Evolutionary conservation across 2,329 filamentous ascomycete genomes (phyloP), one percentile per base, ranked within the genome.

Genomic region (Fusarium protoensiforme): DNA sequence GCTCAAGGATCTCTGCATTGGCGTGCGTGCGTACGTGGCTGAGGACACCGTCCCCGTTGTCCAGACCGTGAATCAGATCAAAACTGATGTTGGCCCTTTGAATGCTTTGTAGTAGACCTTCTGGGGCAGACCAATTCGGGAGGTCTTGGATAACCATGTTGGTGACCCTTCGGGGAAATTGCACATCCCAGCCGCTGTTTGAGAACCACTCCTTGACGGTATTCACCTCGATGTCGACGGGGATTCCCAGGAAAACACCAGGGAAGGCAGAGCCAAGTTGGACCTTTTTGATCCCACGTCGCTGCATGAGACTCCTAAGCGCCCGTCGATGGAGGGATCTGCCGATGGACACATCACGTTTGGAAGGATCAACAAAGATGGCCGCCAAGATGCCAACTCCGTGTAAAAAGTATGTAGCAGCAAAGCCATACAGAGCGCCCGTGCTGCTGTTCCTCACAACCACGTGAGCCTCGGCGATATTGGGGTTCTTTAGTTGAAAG

Each of bases 381-480:
- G 94, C 91, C 1, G 93, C 95, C 59, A 98, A 91, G 20, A 94
- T 92, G 18, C 94, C 94, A 6, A 91, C 91, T 2, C 84, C 84
- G 43, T 90, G 90, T 78, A 93, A 91, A 80, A 90, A 95, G 80
- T 97, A 98, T 0, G 95, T 97, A 0, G 95, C 93, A 78, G 93
- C 96, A 81, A 98, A 98, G 2, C 95, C 95, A 78, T 98, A 98
- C 0, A 98, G 84, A 0, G 94, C 94, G 71, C 94, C 92, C 0
- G 95, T 98, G 81, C 93, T 97, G 83, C 94, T 97, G 80, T 98
- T 98, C 22, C 95, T 90, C 35, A 98, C 95, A 10, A 98, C 95
- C 78, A 96, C 97, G 81, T 98, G 95, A 1, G 91, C 86, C 81
- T 98, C 94, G 64, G 93, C 90, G 31, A 97, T 88, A 53, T 92